Base-by-base conservation (phyloP, 495 filamentous ascomycete genomes). In the Aspergillus cavernicola region DNA sequence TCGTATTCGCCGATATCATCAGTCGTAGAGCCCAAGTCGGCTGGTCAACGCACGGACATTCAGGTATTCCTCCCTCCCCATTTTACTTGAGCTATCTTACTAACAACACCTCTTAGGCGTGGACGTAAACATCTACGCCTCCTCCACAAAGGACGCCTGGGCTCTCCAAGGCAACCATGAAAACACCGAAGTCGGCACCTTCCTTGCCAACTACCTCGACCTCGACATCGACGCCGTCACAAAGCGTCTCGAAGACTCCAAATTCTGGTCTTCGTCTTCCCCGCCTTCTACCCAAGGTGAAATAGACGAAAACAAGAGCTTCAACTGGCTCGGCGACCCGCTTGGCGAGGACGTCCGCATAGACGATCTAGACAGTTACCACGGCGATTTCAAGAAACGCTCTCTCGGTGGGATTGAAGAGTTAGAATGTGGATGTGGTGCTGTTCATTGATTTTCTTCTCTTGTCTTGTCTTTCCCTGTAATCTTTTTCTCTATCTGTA, bases 1-100 rank as follows among this genome's bases (percentile, higher is more conserved):
- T 81, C 62, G 69, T 81, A n/a, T 89, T 97, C 60, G 82, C 90
- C 0, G 82, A 88, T 61, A 90, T 97, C 72, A 80, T 97, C 59
- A 92, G 87, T 58, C 78, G 87, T 10, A 79, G 95, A 45, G 87
- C 91, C 3, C 90, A 95, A 64, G 80, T 95, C 41, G 95, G 93
- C 11, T 98, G 95, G 95, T 83, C 77, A 26, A 95, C 89, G 0
- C 90, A 95, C 62, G 91, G 91, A 15, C 91, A 97, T 71, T 89
- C 86, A 35, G 88, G 72, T 73, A 65, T 54, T 15, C 36, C n/a
- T 19, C 52, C 16, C 35, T 20, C 23, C 39, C 33, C 28, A 26
- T 37, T 19, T 15, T 31, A 16, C 13, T 50, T 16, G 6, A 8
- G 53, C 33, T 9, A 22, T 6, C 6, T 33, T 55, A 47, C 62